Conservation (phyloP, 305 asterid genomes). For the Fraxinus velutina region DNA sequence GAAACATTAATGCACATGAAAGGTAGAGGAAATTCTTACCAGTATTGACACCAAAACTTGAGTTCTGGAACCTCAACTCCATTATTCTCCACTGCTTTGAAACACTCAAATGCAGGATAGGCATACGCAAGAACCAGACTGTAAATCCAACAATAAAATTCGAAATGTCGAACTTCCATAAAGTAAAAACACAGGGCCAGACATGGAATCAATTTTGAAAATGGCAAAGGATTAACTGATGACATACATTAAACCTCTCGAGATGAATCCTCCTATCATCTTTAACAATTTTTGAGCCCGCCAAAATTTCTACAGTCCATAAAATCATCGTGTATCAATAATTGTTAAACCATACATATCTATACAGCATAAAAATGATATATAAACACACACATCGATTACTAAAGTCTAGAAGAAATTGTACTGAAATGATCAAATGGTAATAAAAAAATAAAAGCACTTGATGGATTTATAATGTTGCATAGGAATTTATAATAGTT, state of each 20-base stretch:
- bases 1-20: not conserved
- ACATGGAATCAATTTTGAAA: not conserved
- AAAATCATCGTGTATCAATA: not conserved
- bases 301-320: not conserved
- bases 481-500: not conserved
- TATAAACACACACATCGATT: not conserved
- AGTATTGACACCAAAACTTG: slow-evolving; percentile 91
- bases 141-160: slow-evolving; percentile 13
- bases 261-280: slow-evolving; percentile 8
- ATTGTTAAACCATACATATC: not conserved
- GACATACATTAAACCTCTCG: not conserved
- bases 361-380: not conserved
- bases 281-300: not conserved
- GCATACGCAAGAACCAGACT: slow-evolving; percentile 91
- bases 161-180: not conserved
- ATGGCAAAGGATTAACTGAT: not conserved
- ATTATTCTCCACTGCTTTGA: slow-evolving; percentile 71
- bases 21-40: slow-evolving; percentile 40
- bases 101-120: slow-evolving; percentile 91
- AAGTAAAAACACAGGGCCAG: not conserved
- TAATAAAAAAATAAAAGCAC: not conserved
- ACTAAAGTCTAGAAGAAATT: not conserved
- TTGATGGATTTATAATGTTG: not conserved
- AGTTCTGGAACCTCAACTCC: slow-evolving; percentile 68
- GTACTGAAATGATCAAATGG: not conserved